Conservation (phyloP, 2,329 filamentous ascomycete genomes). For the Xylariaceae sp. region DNA sequence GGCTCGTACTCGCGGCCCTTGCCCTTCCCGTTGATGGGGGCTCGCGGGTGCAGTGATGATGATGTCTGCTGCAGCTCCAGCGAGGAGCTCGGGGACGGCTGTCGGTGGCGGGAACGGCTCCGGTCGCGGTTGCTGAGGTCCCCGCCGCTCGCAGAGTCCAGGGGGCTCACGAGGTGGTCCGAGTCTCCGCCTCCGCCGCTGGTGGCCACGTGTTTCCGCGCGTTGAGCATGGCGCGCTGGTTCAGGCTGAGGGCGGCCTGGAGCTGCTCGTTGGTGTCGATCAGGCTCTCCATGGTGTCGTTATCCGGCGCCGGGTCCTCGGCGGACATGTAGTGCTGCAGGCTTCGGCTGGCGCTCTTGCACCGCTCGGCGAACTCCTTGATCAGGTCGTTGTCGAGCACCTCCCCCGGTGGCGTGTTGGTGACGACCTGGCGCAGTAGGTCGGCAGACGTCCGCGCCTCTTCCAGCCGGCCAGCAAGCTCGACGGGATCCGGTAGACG, state of each 20-base stretch:
- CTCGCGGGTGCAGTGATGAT: conserved; percentile 19
- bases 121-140: conserved; percentile 4
- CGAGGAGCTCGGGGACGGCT: conserved; percentile 1
- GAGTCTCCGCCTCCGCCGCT: conserved; percentile 23
- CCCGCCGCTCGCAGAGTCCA: conserved; percentile 7
- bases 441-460: conserved; percentile 84
- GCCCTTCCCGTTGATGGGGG: conserved; percentile 20
- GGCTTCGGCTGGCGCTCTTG: conserved; percentile 67
- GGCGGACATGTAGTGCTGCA: conserved; percentile 78
- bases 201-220: conserved; percentile 46
- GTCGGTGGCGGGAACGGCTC: not conserved
- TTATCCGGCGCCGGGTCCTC: conserved; percentile 79
- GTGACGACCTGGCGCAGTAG: conserved; percentile 87
- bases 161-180: conserved; percentile 21
- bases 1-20: conserved; percentile 23
- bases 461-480: conserved; percentile 75
- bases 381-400: conserved; percentile 79
- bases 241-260: conserved; percentile 76
- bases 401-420: conserved; percentile 68
- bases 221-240: conserved; percentile 67
- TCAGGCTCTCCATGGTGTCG: conserved; percentile 85
- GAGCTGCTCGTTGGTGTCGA: conserved; percentile 90
- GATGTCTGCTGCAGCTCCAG: conserved; percentile 5
- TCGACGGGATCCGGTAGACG: conserved; percentile 63
- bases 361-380: conserved; percentile 88